Conservation (phyloP, 768 basidiomycete genomes). For the Galerina marginata region DNA sequence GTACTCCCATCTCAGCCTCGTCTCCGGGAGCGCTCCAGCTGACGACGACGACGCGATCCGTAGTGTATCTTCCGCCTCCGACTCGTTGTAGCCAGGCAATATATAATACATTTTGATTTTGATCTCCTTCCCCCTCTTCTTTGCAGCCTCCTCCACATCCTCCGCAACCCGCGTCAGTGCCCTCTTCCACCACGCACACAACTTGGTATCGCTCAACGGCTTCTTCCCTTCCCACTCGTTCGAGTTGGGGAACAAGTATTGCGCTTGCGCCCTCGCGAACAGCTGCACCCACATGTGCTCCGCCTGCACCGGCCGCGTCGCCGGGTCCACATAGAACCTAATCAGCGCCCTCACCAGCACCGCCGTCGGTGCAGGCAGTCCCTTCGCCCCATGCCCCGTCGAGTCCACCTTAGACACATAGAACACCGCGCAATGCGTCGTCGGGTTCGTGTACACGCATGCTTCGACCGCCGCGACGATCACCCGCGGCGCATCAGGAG, state of each 20-base stretch:
- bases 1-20: constrained; percentile 62
- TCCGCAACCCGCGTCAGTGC: constrained; percentile 63
- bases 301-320: constrained; percentile 63
- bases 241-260: constrained; percentile 95
- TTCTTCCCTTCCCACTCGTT: constrained; percentile 70
- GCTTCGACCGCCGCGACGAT: constrained; percentile 85
- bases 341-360: constrained; percentile 73
- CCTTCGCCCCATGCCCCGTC: constrained; percentile 67
- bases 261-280: constrained; percentile 88
- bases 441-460: constrained; percentile 72
- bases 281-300: constrained; percentile 80
- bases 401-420: constrained; percentile 96
- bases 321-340: constrained; percentile 62
- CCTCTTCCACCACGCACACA: constrained; percentile 94
- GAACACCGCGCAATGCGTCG: constrained; percentile 71
- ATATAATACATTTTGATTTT: constrained; percentile 55
- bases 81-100: constrained; percentile 70
- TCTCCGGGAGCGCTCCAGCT: constrained; percentile 3
- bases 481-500: constrained; percentile 48
- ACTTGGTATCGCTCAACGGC: constrained; percentile 74
- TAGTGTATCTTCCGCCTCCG: constrained; percentile 69
- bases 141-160: constrained; percentile 35
- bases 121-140: constrained; percentile 18
- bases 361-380: constrained; percentile 68
- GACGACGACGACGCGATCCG: constrained; percentile 38